Percentiles rank a stretch among this genome's conserved stretches.
Conservation (phyloP, 768 basidiomycete genomes). For the Hygrophoropsis aurantiaca region DNA sequence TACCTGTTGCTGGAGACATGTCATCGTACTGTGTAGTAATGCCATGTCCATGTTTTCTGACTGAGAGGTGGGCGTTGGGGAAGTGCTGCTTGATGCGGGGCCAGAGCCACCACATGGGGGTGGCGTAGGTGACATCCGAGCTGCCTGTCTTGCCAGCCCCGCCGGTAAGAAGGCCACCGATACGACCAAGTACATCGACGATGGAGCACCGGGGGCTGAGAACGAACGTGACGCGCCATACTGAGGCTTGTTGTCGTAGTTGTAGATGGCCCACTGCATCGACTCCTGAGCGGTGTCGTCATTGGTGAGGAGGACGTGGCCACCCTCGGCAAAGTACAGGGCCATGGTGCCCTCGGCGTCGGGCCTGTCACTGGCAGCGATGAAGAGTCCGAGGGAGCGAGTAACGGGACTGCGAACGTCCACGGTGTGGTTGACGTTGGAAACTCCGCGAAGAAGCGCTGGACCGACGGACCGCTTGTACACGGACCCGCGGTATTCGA, state of each 20-base stretch:
- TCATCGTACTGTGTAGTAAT: too few species aligned
- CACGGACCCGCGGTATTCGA: constrained; percentile 31
- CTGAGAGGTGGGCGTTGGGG: constrained; percentile 33
- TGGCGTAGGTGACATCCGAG: constrained; percentile 30
- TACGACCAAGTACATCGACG: constrained; percentile 18
- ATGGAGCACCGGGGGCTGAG: constrained; percentile 39
- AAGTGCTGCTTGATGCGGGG: constrained; percentile 29
- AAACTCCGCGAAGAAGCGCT: too few species aligned
- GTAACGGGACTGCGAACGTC: constrained; percentile 22
- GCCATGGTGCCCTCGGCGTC: constrained; percentile 33
- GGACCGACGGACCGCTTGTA: constrained; percentile 24
- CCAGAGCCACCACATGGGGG: constrained; percentile 30
- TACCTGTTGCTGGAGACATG: too few species aligned
- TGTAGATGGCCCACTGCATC: constrained; percentile 29
- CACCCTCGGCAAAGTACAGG: constrained; percentile 36
- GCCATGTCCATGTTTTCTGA: too few species aligned
- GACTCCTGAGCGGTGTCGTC: constrained; percentile 15
- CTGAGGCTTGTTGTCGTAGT: constrained; percentile 26
- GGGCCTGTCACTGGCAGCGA: constrained; percentile 32
- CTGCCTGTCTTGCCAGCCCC: constrained; percentile 21
- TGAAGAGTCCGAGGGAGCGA: constrained; percentile 33
- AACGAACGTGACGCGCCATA: too few species aligned
- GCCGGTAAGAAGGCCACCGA: constrained; percentile 32
- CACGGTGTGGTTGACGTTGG: too few species aligned
- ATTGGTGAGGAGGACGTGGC: too few species aligned